Conservation (phyloP, 2,329 filamentous ascomycete genomes). For the Passalora sequoiae region DNA sequence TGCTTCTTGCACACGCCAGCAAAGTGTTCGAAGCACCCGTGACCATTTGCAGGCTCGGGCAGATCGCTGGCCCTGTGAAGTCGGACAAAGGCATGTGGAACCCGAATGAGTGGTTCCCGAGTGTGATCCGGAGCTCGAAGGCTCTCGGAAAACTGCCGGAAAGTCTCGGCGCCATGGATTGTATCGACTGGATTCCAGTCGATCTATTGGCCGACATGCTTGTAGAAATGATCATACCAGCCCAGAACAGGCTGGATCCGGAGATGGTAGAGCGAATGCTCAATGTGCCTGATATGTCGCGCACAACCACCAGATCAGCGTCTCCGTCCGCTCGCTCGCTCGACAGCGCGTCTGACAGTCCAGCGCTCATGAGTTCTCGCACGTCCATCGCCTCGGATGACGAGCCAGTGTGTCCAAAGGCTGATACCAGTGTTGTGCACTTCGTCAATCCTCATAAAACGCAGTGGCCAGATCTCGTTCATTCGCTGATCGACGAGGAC, state of each 20-base stretch:
- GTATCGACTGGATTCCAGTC: conserved; percentile 52
- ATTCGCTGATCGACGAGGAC: not conserved
- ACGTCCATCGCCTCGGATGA: not conserved
- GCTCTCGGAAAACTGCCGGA: conserved; percentile 45
- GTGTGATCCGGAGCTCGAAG: conserved; percentile 43
- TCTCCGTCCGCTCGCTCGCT: not conserved
- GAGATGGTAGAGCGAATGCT: not conserved
- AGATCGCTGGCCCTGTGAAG: conserved; percentile 14
- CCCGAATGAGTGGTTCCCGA: conserved; percentile 53
- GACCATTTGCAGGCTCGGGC: conserved; percentile 11
- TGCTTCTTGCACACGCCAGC: conserved; percentile 27
- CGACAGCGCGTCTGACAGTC: not conserved
- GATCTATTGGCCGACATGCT: conserved; percentile 29
- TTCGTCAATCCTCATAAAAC: not conserved
- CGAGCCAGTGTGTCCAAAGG: not conserved
- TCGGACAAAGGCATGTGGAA: conserved; percentile 44
- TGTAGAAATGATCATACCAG: not conserved
- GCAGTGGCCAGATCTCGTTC: not conserved
- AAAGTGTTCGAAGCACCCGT: conserved; percentile 10
- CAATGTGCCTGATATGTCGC: not conserved
- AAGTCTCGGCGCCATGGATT: conserved; percentile 40
- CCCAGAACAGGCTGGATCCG: not conserved
- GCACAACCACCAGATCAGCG: not conserved
- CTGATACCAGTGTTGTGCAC: not conserved
- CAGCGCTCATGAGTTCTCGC: not conserved